Percentiles rank a stretch among this genome's conserved stretches.
These are phyloP conservation scores for Boletus subcaerulescens DNA, from an alignment of 768 basidiomycete species.

Conservation along the genomic window DNA sequence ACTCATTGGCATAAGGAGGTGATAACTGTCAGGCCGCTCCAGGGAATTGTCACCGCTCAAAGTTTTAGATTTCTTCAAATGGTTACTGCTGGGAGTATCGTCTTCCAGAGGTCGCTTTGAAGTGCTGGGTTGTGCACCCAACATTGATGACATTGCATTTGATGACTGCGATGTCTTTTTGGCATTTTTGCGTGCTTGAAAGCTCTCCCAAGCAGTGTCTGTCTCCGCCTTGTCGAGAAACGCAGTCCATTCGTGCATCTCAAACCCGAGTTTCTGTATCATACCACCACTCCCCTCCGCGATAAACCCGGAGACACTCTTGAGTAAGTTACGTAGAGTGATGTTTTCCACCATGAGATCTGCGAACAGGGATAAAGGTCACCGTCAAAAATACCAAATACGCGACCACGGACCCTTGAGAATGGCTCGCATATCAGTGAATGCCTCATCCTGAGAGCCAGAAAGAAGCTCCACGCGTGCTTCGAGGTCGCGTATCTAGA, in stretches of 20 bases:
- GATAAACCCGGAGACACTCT: conserved; percentile 74
- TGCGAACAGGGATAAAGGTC: conserved; percentile 25
- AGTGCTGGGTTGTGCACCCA: conserved; percentile 22
- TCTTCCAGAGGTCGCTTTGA: conserved; percentile 33
- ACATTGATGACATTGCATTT: conserved; percentile 29
- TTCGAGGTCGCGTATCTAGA: conserved; percentile 90
- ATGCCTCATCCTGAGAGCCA: conserved; percentile 86
- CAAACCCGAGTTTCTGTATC: conserved; percentile 77
- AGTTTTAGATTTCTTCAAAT: conserved; percentile 52
- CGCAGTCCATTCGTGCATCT: conserved; percentile 70
- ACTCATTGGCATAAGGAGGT: conserved; percentile 57
- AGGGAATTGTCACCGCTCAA: conserved; percentile 41
- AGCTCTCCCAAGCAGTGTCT: conserved; percentile 91
- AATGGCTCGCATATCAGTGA: conserved; percentile 79
- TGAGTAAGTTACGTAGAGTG: conserved; percentile 73
- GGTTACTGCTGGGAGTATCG: conserved; percentile 17
- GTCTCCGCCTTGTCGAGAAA: conserved; percentile 86
- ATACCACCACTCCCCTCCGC: conserved; percentile 83
- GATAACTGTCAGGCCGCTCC: conserved; percentile 43
- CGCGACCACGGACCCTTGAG: conserved; percentile 54
- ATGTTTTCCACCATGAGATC: conserved; percentile 92
- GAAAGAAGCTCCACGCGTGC: conserved; percentile 94
- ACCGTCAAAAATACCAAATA: neutral
- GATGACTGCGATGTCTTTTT: conserved; percentile 31
- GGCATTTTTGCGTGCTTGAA: conserved; percentile 60